Conservation (phyloP, 1,284 basidiomycete species). For the Crucibulum cyathiforme region DNA sequence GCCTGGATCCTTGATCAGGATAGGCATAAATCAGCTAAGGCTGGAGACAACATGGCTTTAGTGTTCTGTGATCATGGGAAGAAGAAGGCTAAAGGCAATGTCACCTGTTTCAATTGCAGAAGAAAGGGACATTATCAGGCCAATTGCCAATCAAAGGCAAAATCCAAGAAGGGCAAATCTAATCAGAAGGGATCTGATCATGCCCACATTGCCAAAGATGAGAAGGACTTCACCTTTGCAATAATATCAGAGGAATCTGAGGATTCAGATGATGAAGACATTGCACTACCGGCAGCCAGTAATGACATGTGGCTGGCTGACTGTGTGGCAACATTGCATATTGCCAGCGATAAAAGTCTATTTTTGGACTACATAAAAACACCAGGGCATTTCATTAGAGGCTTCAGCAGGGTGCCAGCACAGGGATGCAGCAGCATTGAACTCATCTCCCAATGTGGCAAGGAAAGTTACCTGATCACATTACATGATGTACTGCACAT, state of each 20-base stretch:
- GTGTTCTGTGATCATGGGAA: neutral
- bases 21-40: neutral
- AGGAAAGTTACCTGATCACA: neutral
- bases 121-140: neutral
- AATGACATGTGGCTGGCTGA: neutral
- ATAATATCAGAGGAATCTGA: too few relatives aligned
- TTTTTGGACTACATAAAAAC: neutral
- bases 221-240: neutral
- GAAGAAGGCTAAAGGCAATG: neutral
- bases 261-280: neutral
- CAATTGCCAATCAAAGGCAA: constrained; percentile 13
- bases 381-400: neutral
- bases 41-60: neutral
- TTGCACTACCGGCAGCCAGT: neutral
- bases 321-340: neutral
- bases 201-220: neutral
- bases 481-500: neutral
- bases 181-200: neutral
- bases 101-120: neutral
- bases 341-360: neutral
- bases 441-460: neutral
- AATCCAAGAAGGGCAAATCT: neutral
- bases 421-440: neutral
- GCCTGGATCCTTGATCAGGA: neutral
- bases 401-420: neutral